Base-by-base conservation (phyloP, 306 rosid species). In the Biancaea sappan region DNA sequence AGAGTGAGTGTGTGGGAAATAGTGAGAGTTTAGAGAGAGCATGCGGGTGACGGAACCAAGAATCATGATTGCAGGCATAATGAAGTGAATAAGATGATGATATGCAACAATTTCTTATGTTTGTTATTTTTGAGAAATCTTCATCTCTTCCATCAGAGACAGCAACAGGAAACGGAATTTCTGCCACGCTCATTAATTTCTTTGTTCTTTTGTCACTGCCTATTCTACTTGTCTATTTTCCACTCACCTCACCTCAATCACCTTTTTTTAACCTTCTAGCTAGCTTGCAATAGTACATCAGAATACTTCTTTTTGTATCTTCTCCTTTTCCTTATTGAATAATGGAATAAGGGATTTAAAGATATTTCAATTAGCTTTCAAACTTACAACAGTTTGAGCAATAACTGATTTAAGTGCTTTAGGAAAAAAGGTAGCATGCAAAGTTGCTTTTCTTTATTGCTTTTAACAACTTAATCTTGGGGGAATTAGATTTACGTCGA, bases 31-130 rank as follows among this genome's bases (percentile, higher is more conserved):
- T 72, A 54, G 80, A 80, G 83, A 69, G 87, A 85, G 97, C 94
- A 90, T 90, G 98, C 98, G 94, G 94, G 93, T 86, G 81, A 86
- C 87, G 91, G 93, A 92, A 86, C 94, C 96, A 85, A 92, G 91
- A 79, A 80, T 86, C 83, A 90, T 92, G 51, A 92, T 92, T 85
- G 88, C 80, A 84, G 82, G 81, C 94, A 92, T 86, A 77, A 86
- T 88, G 88, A 89, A 86, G 84, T 84, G 91, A 86, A 78, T 74
- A 80, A 68, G 88, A 81, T 60, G 75, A 83, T 82, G 66, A 81
- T 77, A 80, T 77, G 62, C 75, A 75, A 81, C 80, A 63, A 71
- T 81, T 84, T 82, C 52, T 53, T 73, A 0, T 63, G 69, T 83
- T 83, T 83, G 72, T 57, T 56, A 71, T 81, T 81, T 85, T 76